A percentile compares a stretch with the other conserved stretches of the same genome.
Conservation (phyloP, 2,329 filamentous ascomycete genomes). For the Alternaria alternata region DNA sequence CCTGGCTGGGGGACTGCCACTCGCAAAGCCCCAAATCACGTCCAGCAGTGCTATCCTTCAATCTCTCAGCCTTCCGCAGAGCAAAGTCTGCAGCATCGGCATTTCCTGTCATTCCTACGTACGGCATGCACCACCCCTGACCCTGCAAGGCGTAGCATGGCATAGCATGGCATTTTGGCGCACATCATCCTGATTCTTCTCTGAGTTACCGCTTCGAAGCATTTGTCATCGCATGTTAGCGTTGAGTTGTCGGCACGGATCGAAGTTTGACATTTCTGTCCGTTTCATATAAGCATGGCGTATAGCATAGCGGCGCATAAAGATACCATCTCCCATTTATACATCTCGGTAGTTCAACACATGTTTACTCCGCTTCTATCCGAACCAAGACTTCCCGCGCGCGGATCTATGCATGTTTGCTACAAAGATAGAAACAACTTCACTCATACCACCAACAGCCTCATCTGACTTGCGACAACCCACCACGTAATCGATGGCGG, state of each 20-base stretch:
- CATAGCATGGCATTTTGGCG: neutral
- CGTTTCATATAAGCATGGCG: neutral
- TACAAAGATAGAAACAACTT: neutral
- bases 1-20: neutral
- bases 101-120: neutral
- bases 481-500: constrained; percentile 3
- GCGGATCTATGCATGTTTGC: neutral
- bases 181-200: neutral
- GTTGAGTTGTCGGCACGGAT: neutral
- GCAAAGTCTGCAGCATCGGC: neutral
- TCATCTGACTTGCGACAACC: neutral
- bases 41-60: neutral
- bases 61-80: neutral
- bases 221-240: neutral
- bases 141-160: neutral
- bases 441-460: neutral
- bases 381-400: neutral
- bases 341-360: neutral
- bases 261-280: neutral
- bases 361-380: neutral
- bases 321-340: neutral
- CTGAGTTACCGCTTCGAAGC: neutral
- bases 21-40: neutral
- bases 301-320: neutral
- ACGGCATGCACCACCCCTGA: neutral